phyloP scores from a whole-genome alignment of 495 filamentous ascomycete genomes.

The Xylaria curta region DNA sequence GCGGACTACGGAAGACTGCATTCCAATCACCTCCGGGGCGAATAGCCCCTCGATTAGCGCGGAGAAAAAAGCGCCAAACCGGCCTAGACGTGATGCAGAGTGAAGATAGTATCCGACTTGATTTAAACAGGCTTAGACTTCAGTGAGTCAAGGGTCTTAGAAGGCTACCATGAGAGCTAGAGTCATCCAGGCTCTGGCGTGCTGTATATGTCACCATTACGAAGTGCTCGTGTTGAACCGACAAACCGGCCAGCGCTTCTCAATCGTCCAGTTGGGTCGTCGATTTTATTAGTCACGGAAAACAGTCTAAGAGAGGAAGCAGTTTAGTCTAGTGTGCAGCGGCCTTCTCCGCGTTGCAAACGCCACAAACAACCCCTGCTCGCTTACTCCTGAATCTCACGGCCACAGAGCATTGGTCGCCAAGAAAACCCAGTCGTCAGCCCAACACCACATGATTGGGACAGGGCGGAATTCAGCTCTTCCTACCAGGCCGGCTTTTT shows the following conservation, averaged over 20 bases:
- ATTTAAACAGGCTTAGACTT: not conserved
- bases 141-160: not conserved
- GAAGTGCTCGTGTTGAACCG: constrained; percentile 11
- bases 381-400: constrained; percentile 26
- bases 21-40: constrained; percentile 15
- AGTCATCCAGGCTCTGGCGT: constrained; percentile 9
- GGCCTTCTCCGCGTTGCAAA: constrained; percentile 20
- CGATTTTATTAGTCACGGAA: constrained; percentile 18
- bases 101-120: not conserved
- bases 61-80: not conserved
- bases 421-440: constrained; percentile 1
- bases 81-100: not conserved
- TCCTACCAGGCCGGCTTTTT: not conserved
- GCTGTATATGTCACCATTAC: constrained; percentile 19
- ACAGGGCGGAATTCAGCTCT: constrained; percentile 21
- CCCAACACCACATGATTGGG: constrained; percentile 16
- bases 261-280: constrained; percentile 13
- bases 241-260: constrained; percentile 7
- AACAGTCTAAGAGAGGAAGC: constrained; percentile 12
- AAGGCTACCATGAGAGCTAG: constrained; percentile 6
- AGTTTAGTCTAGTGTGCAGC: constrained; percentile 6
- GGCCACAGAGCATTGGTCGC: constrained; percentile 12
- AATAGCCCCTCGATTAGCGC: constrained; percentile 13
- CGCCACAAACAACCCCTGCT: constrained; percentile 22
- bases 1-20: constrained; percentile 22